phyloP scores from a whole-genome alignment of 75 land plant genomes.

The Cunninghamia lanceolata region DNA sequence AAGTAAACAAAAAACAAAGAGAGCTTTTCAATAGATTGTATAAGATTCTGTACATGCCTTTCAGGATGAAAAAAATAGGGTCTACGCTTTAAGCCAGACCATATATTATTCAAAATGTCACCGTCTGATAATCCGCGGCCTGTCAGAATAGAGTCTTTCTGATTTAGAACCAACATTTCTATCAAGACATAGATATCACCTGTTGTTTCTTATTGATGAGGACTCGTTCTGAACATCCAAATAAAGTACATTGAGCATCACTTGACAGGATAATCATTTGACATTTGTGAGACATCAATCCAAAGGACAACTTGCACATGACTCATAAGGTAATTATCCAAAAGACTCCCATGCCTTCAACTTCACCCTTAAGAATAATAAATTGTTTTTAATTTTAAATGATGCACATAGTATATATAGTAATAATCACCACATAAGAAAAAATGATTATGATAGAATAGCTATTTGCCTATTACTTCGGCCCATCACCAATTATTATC shows the following conservation, averaged over 20 bases:
- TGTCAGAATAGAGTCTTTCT: neutral
- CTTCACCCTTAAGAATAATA: neutral
- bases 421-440: neutral
- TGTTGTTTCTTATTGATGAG: neutral
- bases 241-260: neutral
- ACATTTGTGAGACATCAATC: slow-evolving; percentile 1
- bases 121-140: neutral
- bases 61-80: neutral
- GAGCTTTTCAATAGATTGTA: neutral
- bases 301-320: neutral
- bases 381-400: neutral
- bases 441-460: neutral
- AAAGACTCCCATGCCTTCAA: neutral
- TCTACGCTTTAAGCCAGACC: neutral
- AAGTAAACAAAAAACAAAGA: neutral
- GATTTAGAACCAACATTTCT: neutral
- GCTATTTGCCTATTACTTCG: slow-evolving; percentile 1
- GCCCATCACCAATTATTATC: slow-evolving; percentile 8
- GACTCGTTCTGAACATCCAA: neutral
- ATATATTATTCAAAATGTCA: slow-evolving; percentile 3
- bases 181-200: neutral
- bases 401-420: neutral
- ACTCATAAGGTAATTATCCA: neutral
- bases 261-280: neutral
- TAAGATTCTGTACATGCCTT: neutral